These are phyloP conservation scores for Fonsecaea erecta DNA, from an alignment of 2,329 filamentous ascomycete genomes.

Conservation along the genomic window DNA sequence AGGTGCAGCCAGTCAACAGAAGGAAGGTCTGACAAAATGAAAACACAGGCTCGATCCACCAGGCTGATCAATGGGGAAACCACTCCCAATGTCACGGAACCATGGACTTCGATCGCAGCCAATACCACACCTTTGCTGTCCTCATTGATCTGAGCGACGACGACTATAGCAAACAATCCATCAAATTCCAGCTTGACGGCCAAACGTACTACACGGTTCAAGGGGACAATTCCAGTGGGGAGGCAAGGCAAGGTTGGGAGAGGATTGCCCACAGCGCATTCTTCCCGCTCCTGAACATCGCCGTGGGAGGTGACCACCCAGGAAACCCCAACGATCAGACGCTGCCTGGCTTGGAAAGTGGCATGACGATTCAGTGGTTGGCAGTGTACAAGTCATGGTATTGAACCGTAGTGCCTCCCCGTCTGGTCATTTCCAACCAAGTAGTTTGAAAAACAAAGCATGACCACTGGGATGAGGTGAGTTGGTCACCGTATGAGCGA, in stretches of 20 bases:
- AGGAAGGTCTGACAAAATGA: neutral
- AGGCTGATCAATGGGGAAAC: neutral
- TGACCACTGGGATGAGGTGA: neutral
- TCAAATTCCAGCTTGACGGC: neutral
- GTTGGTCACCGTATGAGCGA: neutral
- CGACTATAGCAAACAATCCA: neutral
- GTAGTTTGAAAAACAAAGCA: neutral
- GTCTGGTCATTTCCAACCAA: neutral
- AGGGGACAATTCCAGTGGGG: neutral
- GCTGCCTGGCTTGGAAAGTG: neutral
- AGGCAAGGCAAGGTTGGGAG: neutral
- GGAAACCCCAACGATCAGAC: conserved; percentile 1
- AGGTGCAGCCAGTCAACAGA: neutral
- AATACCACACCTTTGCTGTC: neutral
- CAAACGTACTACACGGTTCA: neutral
- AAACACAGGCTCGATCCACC: conserved; percentile 1
- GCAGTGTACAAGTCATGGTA: conserved; percentile 3
- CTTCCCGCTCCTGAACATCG: conserved; percentile 1
- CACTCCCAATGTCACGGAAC: neutral
- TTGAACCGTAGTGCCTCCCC: neutral
- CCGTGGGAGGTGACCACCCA: neutral
- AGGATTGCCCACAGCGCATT: neutral
- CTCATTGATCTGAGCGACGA: neutral
- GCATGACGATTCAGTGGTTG: conserved; percentile 6
- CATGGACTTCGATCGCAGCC: neutral